Base-by-base conservation (phyloP, 225 moss, liverwort and hornwort genomes). In the Rhytidiadelphus loreus region DNA sequence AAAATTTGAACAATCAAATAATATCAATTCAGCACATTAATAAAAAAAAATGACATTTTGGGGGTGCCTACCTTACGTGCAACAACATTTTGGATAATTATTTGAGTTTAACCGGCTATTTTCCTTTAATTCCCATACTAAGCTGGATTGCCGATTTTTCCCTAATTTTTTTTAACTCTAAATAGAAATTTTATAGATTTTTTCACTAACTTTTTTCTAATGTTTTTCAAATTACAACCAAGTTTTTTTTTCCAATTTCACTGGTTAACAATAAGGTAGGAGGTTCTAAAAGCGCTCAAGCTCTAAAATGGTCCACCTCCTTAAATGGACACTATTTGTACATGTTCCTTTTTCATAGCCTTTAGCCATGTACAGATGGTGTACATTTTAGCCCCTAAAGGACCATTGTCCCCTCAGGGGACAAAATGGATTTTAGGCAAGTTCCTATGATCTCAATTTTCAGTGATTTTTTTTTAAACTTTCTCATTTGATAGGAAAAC, bases 71-170 rank as follows among this genome's bases (percentile, higher is more conserved):
- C 13, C 1, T 23, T 23, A 16, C 4, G 8, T 65, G 5, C 35
- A 65, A 3, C 10, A 58, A 11, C 4, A 4, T 58, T 58, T 21
- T 1, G 0, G 12, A n/a, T n/a, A 24, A 2, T n/a, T n/a, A 21
- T 7, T 69, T 69, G 7, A 39, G 1, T 69, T 39, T n/a, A 7
- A 13, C 7, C 7, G 23, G 1, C 7, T 39, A 39, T 13, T 39
- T 24, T 13, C 23, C 4, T 14, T 12, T 2, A 2, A 68, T n/a
- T 68, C 6, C 68, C 1, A 68, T 13, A 39, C 2, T 24, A 2
- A 69, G 13, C 4, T 0, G 0, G 0, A 1, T 39, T n/a, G 39
- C 4, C 4, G 7, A 24, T 6, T 6, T 35, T 35, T 10, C 3
- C 6, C 30, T 20, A 3, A 65, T 35, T 66, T 11, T 12, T 35